A percentile compares a stretch with the other conserved stretches of the same genome.
Conservation (phyloP, 345 rosid genomes). For the Ailanthus altissimus region DNA sequence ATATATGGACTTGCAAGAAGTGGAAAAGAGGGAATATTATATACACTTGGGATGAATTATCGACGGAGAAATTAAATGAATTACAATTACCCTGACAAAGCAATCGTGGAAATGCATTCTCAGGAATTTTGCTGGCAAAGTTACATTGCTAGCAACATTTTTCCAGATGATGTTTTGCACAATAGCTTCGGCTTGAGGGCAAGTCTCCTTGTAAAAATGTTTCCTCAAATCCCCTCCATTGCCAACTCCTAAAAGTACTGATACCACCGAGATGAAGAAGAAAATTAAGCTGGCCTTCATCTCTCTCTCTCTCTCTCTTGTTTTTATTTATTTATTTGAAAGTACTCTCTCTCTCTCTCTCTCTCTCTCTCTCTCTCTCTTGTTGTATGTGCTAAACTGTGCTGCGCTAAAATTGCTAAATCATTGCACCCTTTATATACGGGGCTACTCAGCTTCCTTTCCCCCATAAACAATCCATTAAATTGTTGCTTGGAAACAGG, state of each 20-base stretch:
- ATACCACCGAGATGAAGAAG: background rate
- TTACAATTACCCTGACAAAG: slow-evolving; percentile 41
- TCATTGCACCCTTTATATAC: slow-evolving; percentile 1
- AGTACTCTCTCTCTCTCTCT: too few relatives aligned
- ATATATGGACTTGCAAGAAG: background rate
- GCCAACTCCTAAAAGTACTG: slow-evolving; percentile 15
- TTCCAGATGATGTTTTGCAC: slow-evolving; percentile 29
- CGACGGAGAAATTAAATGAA: background rate
- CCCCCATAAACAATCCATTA: slow-evolving; percentile 2
- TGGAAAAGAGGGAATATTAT: background rate
- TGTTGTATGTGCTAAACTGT: background rate
- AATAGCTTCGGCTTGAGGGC: slow-evolving; percentile 43
- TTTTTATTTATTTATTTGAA: too few relatives aligned
- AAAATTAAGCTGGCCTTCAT: slow-evolving; percentile 9
- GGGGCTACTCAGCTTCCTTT: background rate
- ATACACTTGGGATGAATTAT: background rate
- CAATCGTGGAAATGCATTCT: slow-evolving; percentile 63
- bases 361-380: background rate
- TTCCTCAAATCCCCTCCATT: slow-evolving; percentile 31
- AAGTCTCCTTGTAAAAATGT: slow-evolving; percentile 36
- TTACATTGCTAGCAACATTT: slow-evolving; percentile 32
- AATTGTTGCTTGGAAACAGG: background rate
- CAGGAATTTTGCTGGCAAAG: slow-evolving; percentile 41
- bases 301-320: background rate
- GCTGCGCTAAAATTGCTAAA: background rate